Base-by-base conservation (phyloP, 2,329 filamentous ascomycete species). In the Penicillium sp. region DNA sequence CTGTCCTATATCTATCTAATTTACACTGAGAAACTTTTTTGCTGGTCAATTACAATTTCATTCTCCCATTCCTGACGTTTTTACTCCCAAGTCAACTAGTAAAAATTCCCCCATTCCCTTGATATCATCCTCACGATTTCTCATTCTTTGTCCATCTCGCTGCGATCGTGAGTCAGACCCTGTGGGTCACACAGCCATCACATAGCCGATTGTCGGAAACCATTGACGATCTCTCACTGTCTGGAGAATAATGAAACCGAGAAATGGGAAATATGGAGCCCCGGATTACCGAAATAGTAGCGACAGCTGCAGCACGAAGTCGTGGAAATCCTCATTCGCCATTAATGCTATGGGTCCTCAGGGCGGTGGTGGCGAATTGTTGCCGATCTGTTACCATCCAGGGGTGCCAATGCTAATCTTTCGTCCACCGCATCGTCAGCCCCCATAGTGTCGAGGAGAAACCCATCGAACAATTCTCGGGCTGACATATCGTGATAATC, bases 1-100 rank as follows among this genome's bases (percentile, higher is more conserved):
- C 46, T 42, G 39, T 29, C 39, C 39, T 42, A 52, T 55, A 49
- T 53, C 34, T 54, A 49, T 51, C 34, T 56, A 49, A 56, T 51
- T 46, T 13, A 44, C 30, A 37, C 26, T 8, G n/a, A 42, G 26
- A 46, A 17, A 24, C 30, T 47, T 53, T n/a, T 58, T 59, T 52
- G 56, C 56, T 56, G 56, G 53, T 29, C 53, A 59, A 58, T 40
- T 18, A 17, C 43, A 5, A 26, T 40, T 17, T 17, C 33, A 40
- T 13, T 42, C 34, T 29, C 9, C 9, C 17, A 10, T 29, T 41
- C 7, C 15, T 18, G 3, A 3, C 6, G 13, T 4, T 7, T 8
- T 12, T 27, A 29, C 10, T 9, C 4, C 12, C 3, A 30, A 26
- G 15, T 40, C 26, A 7, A 40, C n/a, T 33, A 17, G 4, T 17